Base-by-base conservation (phyloP, 805 yeast species). In the Metschnikowia gelsemii region DNA sequence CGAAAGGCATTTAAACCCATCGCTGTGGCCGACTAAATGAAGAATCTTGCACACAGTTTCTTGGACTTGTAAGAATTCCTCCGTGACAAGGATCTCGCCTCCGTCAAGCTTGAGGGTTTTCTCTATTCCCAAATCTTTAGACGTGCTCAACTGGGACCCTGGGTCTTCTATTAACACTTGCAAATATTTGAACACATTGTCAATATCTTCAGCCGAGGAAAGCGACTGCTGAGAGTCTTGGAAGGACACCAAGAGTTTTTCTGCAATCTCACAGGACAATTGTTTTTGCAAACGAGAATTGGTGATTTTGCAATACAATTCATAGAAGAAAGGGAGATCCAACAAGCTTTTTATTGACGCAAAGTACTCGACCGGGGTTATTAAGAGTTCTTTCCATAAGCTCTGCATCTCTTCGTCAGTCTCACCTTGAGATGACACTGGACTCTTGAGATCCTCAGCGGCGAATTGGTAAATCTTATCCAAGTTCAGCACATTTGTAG, bases 11-110 rank as follows among this genome's bases (percentile, higher is more conserved):
- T 58, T 58, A 47, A 58, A 57, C 21, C 79, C 69, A 54, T 79
- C 76, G 0, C 50, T 40, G 45, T 72, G 70, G 42, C 74, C 70
- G 3, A 89, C 58, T 45, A 85, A 67, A 55, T 84, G 93, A 2
- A 87, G 66, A 9, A 87, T 59, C 54, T 84, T 83, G 16, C 91
- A 81, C 3, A 91, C 59, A 42, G 75, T 72, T 52, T 84, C 86
- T 52, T 80, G 84, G 33, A 72, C 72, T 8, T 54, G 51, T 19
- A 71, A 55, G 45, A 68, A 68, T 5, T 72, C 79, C 25, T 57
- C 61, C 3, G 67, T 56, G 3, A 68, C 45, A 21, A 50, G 43
- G 17, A 49, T 58, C 23, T 61, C 64, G 6, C 59, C 66, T 34
- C 54, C 56, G 22, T 58, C 58, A 5, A 65, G 42, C 38, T 55